Evolutionary conservation across 2,329 filamentous ascomycete species (phyloP).

Genomic region (Trichophyton rubrum): DNA sequence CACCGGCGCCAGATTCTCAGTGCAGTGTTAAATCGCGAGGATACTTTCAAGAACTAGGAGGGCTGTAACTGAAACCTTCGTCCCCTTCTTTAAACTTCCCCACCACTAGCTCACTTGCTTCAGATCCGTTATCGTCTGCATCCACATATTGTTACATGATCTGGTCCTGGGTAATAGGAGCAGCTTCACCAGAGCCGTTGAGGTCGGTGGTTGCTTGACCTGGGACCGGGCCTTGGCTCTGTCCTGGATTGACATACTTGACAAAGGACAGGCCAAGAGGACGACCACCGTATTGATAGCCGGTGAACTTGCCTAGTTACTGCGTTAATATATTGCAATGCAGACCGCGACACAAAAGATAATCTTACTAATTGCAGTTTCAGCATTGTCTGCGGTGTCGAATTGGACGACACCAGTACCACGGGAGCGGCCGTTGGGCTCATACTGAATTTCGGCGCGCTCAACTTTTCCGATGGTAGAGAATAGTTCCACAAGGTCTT

Average conservation of each 20-base stretch:
- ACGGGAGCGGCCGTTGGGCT: conserved; percentile 86
- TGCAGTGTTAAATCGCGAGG: neutral
- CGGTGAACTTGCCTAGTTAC: conserved; percentile 71
- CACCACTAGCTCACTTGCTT: neutral
- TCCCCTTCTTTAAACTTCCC: neutral
- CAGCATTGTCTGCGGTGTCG: conserved; percentile 66
- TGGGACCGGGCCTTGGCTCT: conserved; percentile 34
- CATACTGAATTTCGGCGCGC: conserved; percentile 98
- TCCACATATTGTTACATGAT: conserved; percentile 58
- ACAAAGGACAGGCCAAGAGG: conserved; percentile 88
- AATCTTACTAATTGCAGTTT: conserved; percentile 65
- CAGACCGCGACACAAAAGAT: no score
- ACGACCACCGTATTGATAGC: conserved; percentile 91
- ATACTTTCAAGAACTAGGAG: neutral
- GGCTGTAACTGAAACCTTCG: neutral
- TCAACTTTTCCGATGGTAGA: conserved; percentile 96
- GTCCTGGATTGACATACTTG: conserved; percentile 67
- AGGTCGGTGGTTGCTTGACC: conserved; percentile 59
- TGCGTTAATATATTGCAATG: conserved; percentile 18
- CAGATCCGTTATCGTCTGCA: neutral
- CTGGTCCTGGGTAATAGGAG: conserved; percentile 85
- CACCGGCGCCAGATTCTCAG: neutral
- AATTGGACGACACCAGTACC: conserved; percentile 96
- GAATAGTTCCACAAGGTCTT: conserved; percentile 91
- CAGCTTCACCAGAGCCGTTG: conserved; percentile 44